Conservation (phyloP, 345 rosid species). For the Odontarrhena argentea region DNA sequence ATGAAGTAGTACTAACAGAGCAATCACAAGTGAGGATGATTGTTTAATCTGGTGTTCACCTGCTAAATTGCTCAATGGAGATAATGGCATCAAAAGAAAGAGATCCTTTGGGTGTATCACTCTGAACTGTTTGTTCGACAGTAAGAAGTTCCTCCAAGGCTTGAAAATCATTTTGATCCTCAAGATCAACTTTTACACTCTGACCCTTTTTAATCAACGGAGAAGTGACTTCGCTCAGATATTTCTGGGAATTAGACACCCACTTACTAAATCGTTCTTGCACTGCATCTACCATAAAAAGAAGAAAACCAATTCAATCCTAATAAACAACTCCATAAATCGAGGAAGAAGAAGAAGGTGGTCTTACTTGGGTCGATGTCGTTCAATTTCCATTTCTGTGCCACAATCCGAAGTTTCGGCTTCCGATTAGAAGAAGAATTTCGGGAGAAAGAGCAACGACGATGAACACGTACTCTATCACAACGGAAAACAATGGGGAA, state of each 20-base stretch:
- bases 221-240: slow-evolving; percentile 56
- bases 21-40: slow-evolving; percentile 9
- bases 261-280: slow-evolving; percentile 73
- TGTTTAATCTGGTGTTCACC: slow-evolving; percentile 46
- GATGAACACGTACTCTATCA: slow-evolving; percentile 3
- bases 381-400: slow-evolving; percentile 69
- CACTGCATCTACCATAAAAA: slow-evolving; percentile 62
- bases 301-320: not conserved
- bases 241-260: slow-evolving; percentile 78
- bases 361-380: slow-evolving; percentile 65
- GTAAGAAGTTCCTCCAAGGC: slow-evolving; percentile 70
- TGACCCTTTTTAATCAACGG: slow-evolving; percentile 67
- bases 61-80: slow-evolving; percentile 95
- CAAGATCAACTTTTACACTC: slow-evolving; percentile 51
- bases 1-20: not conserved
- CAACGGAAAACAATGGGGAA: not conserved
- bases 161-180: slow-evolving; percentile 46
- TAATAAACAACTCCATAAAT: not conserved
- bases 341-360: slow-evolving; percentile 3
- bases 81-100: slow-evolving; percentile 77
- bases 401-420: slow-evolving; percentile 55
- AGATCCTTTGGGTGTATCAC: slow-evolving; percentile 58
- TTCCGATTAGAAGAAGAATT: slow-evolving; percentile 40
- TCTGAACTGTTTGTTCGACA: slow-evolving; percentile 68
- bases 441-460: slow-evolving; percentile 32